phyloP scores from a whole-genome alignment of 495 filamentous ascomycete species.

The Astrothelium subdiscretum region DNA sequence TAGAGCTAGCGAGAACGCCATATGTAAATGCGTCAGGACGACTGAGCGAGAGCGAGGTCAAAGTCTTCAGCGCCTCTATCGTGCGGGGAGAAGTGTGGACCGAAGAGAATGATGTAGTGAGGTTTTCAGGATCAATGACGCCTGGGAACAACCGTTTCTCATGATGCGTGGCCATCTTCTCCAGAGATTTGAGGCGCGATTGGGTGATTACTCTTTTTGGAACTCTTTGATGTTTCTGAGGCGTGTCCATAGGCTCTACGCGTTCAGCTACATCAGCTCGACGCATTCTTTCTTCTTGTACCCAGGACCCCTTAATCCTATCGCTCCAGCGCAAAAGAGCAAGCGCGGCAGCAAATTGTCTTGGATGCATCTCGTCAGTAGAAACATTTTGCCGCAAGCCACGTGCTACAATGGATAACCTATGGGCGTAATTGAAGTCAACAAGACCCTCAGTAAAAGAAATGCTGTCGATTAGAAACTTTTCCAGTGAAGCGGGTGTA shows the following conservation, averaged over 20 bases:
- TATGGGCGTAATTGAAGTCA: not conserved
- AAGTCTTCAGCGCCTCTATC: constrained; percentile 75
- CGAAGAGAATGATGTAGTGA: constrained; percentile 75
- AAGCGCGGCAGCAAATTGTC: not conserved
- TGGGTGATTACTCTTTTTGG: not conserved
- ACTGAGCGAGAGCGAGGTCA: constrained; percentile 77
- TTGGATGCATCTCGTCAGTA: not conserved
- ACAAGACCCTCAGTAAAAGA: not conserved
- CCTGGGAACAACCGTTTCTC: constrained; percentile 77
- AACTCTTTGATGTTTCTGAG: not conserved
- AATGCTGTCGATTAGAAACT: not conserved
- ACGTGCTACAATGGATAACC: not conserved
- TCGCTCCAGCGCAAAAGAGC: constrained; percentile 19
- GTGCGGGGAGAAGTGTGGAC: constrained; percentile 73
- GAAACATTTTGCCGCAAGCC: not conserved
- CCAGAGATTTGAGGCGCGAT: constrained; percentile 13
- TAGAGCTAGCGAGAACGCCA: constrained; percentile 82
- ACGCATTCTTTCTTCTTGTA: constrained; percentile 17
- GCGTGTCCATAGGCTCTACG: constrained; percentile 23
- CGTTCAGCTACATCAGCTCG: constrained; percentile 1
- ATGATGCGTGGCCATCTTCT: constrained; percentile 46
- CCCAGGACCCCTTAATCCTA: constrained; percentile 9
- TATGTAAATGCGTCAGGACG: constrained; percentile 94
- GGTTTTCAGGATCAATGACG: constrained; percentile 65
- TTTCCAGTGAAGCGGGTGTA: not conserved